Conservation (phyloP, 1,284 basidiomycete species). For the Malassezia brasiliensis region DNA sequence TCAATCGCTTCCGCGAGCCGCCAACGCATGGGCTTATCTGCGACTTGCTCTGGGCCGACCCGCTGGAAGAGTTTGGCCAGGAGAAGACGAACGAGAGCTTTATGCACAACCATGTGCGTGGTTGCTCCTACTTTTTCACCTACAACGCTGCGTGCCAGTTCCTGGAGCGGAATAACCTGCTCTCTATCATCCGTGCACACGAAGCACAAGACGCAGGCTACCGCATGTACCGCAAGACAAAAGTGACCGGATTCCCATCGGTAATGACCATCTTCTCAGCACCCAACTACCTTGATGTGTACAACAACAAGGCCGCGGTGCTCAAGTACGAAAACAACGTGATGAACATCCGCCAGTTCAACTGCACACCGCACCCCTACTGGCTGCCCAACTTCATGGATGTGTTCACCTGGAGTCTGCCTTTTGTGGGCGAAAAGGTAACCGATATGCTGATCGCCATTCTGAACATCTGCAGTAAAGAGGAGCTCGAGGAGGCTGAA, state of each 20-base stretch:
- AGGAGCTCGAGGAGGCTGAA: conserved; percentile 79
- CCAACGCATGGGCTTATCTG: conserved; percentile 90
- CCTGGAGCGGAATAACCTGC: conserved; percentile 79
- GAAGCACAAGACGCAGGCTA: conserved; percentile 95
- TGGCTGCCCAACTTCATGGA: conserved; percentile 99
- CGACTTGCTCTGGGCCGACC: conserved; percentile 89
- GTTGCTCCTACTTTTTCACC: conserved; percentile 95
- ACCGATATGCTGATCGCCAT: conserved; percentile 94
- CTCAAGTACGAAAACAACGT: conserved; percentile 94
- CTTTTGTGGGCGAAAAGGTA: conserved; percentile 95
- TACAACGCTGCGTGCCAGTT: conserved; percentile 83
- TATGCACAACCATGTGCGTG: conserved; percentile 82
- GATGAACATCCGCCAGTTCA: conserved; percentile 89
- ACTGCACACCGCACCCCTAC: conserved; percentile 88
- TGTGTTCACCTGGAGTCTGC: conserved; percentile 96
- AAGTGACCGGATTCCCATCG: conserved; percentile 77
- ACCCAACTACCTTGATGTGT: conserved; percentile 85
- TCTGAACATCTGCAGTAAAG: conserved; percentile 83
- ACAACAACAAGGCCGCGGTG: conserved; percentile 92
- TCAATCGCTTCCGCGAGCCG: conserved; percentile 88
- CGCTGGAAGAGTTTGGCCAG: conserved; percentile 81
- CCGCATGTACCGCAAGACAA: conserved; percentile 93
- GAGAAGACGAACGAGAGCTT: conserved; percentile 79
- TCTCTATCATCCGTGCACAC: conserved; percentile 89
- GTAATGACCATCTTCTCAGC: conserved; percentile 96